Evolutionary conservation across 176 grass and related monocot genomes (phyloP).

Genomic region (Poa annua): DNA sequence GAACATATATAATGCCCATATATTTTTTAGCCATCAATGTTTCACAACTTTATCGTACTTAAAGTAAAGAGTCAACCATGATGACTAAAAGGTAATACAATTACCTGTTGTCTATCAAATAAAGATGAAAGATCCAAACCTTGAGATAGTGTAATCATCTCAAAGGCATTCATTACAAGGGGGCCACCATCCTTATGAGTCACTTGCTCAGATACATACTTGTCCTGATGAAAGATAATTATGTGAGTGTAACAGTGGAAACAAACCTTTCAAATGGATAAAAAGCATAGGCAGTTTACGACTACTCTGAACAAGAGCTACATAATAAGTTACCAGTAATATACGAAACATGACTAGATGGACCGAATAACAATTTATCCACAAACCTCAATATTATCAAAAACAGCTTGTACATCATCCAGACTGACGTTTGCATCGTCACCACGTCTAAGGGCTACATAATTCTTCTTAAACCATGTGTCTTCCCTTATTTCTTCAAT

Average conservation of each 20-base stretch:
- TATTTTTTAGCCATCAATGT: neutral
- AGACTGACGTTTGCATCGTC: constrained; percentile 75
- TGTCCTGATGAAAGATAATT: constrained; percentile 66
- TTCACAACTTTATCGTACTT: constrained; percentile 13
- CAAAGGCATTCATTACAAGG: constrained; percentile 99
- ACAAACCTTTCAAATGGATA: constrained; percentile 34
- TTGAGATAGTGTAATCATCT: constrained; percentile 98
- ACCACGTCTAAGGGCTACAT: constrained; percentile 57
- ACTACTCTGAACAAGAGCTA: neutral
- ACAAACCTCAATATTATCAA: constrained; percentile 93
- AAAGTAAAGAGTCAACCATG: constrained; percentile 13
- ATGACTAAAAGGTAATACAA: constrained; percentile 21
- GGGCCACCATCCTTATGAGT: constrained; percentile 63
- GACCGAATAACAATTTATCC: constrained; percentile 2
- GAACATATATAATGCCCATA: neutral
- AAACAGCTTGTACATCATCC: constrained; percentile 91
- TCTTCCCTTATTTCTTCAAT: constrained; percentile 74
- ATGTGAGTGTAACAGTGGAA: constrained; percentile 30
- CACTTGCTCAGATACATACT: constrained; percentile 81
- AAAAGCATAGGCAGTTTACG: constrained; percentile 12
- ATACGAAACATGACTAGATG: constrained; percentile 10
- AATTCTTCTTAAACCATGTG: constrained; percentile 82
- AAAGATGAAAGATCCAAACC: constrained; percentile 92
- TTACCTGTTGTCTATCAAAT: constrained; percentile 97
- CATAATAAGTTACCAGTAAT: neutral